Percentiles rank a stretch among this genome's conserved stretches.
phyloP scores from a whole-genome alignment of 352 stramenopile genomes.

The Phytophthora quininea region DNA sequence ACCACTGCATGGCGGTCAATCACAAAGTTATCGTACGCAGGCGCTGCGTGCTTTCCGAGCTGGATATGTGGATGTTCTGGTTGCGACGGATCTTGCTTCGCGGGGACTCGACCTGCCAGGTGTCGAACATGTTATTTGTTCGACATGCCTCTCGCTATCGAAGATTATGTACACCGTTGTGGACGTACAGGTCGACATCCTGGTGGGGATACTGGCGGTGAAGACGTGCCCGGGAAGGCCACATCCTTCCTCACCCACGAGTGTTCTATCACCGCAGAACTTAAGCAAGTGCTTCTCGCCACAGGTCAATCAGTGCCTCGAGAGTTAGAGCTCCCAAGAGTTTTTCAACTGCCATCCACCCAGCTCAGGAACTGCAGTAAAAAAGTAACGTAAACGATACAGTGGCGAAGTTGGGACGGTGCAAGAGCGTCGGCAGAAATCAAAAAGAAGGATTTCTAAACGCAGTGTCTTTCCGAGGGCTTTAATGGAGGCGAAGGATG shows the following conservation, averaged over 20 bases:
- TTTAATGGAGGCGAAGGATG: slow-evolving; percentile 82
- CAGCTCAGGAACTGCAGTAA: slow-evolving; percentile 1
- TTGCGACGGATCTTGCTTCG: slow-evolving; percentile 91
- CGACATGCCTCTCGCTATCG: slow-evolving; percentile 91
- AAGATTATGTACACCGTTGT: slow-evolving; percentile 93
- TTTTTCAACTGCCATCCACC: slow-evolving; percentile 32
- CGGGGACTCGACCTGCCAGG: slow-evolving; percentile 89
- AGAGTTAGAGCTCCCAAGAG: slow-evolving; percentile 50
- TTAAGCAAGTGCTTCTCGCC: slow-evolving; percentile 54
- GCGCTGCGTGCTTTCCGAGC: slow-evolving; percentile 51
- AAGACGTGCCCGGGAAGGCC: slow-evolving; percentile 33
- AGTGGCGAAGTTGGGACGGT: slow-evolving; percentile 10
- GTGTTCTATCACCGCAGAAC: slow-evolving; percentile 56
- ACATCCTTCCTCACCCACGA: slow-evolving; percentile 65
- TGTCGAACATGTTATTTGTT: slow-evolving; percentile 89
- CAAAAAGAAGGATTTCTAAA: background rate
- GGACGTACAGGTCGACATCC: slow-evolving; percentile 62
- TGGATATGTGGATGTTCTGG: slow-evolving; percentile 78
- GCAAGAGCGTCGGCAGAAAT: slow-evolving; percentile 1
- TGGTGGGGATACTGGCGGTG: slow-evolving; percentile 31
- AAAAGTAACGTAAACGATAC: too few species aligned
- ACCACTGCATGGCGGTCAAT: slow-evolving; percentile 93
- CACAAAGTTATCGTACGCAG: slow-evolving; percentile 66
- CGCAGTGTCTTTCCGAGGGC: slow-evolving; percentile 69
- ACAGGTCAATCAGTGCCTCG: slow-evolving; percentile 49